Conservation (phyloP, 1,284 basidiomycete species). For the Cryptococcus sp. region DNA sequence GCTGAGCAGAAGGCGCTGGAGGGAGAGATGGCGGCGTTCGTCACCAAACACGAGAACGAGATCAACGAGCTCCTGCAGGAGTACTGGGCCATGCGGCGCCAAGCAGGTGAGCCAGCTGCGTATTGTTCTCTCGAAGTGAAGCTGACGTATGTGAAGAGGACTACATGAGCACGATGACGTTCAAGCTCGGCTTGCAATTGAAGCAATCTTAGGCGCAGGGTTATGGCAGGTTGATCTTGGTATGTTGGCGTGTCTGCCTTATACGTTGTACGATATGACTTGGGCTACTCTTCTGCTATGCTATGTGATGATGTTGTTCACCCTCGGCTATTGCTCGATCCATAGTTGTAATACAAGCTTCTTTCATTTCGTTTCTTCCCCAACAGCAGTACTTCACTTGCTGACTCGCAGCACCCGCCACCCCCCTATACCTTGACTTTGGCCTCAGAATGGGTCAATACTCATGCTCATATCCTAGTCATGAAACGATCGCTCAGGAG, state of each 20-base stretch:
- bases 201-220: background rate
- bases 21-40: conserved; percentile 66
- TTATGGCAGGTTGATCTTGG: background rate
- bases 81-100: conserved; percentile 73
- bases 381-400: background rate
- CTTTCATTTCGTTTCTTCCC: conserved; percentile 1
- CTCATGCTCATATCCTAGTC: background rate
- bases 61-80: conserved; percentile 70
- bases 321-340: too few relatives aligned
- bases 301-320: background rate
- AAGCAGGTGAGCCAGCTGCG: conserved; percentile 58
- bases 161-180: conserved; percentile 46
- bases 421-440: background rate
- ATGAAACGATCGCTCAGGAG: background rate
- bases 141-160: conserved; percentile 31
- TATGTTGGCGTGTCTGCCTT: background rate
- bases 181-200: conserved; percentile 36
- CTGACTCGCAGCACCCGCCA: background rate
- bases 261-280: background rate
- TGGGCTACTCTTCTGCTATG: background rate
- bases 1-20: conserved; percentile 35
- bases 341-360: too few relatives aligned
- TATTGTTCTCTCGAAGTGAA: background rate
- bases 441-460: background rate
- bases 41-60: conserved; percentile 67